Evolutionary conservation across 2,329 filamentous ascomycete species (phyloP).

Genomic region (Bipolaris zeicola): DNA sequence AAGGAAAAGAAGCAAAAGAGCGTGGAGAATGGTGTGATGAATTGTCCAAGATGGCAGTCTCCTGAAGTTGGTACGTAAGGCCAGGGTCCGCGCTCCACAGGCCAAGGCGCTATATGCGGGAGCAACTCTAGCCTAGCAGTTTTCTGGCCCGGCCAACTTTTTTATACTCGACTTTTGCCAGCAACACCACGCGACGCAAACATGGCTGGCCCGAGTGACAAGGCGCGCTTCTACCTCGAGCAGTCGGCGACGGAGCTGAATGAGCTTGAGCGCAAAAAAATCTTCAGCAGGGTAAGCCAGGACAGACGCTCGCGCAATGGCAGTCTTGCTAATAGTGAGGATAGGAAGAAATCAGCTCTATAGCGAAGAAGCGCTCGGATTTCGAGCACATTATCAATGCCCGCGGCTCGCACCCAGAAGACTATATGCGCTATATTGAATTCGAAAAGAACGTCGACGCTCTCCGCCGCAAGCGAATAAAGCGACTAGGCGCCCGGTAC

Average conservation of each 20-base stretch:
- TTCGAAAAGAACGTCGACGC: constrained; percentile 72
- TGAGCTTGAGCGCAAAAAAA: constrained; percentile 87
- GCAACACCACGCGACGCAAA: constrained; percentile 24
- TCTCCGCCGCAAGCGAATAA: constrained; percentile 80
- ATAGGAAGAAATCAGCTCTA: constrained; percentile 85
- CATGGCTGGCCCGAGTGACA: constrained; percentile 88
- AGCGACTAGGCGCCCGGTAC: constrained; percentile 76
- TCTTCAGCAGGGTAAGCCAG: constrained; percentile 74
- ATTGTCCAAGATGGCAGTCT: constrained; percentile 28
- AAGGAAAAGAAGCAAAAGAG: constrained; percentile 37
- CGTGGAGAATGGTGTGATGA: constrained; percentile 26
- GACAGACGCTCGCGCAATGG: background rate
- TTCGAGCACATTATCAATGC: constrained; percentile 91
- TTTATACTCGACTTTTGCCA: constrained; percentile 19
- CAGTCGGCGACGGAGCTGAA: constrained; percentile 89
- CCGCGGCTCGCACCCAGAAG: constrained; percentile 70
- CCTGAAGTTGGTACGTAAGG: constrained; percentile 34
- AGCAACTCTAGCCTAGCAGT: constrained; percentile 24
- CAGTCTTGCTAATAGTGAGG: constrained; percentile 10
- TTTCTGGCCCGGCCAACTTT: constrained; percentile 27
- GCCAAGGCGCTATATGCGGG: constrained; percentile 31
- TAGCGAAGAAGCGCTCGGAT: constrained; percentile 88
- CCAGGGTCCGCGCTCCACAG: constrained; percentile 27
- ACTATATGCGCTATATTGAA: constrained; percentile 83
- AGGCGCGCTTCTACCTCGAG: constrained; percentile 94